These are phyloP conservation scores for Solanum pennellii DNA, from an alignment of 257 asterid genomes.

Conservation along the genomic window DNA sequence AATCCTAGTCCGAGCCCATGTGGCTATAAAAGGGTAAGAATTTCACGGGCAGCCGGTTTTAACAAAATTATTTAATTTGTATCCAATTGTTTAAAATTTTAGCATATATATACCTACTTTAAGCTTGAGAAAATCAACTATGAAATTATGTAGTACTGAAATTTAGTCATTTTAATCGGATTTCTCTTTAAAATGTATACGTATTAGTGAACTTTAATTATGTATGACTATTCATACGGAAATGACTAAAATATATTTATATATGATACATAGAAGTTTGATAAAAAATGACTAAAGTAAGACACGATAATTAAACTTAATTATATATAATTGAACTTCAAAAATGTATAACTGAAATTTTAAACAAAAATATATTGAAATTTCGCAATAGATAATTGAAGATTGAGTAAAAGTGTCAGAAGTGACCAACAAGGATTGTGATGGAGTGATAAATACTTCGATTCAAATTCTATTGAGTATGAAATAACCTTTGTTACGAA, in stretches of 20 bases:
- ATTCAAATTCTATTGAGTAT: rapidly evolving
- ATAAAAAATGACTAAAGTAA: no score
- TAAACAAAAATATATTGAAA: no score
- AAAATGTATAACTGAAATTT: no score
- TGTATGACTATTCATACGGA: no score
- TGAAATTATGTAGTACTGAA: neutral
- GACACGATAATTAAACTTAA: no score
- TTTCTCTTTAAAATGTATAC: neutral
- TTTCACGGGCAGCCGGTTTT: neutral
- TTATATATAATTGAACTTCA: no score
- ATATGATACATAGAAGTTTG: no score
- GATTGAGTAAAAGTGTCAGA: neutral
- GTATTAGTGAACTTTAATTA: neutral
- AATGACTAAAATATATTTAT: no score
- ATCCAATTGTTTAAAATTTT: neutral
- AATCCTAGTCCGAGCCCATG: neutral
- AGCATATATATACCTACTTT: neutral
- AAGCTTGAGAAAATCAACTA: neutral
- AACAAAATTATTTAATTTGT: neutral
- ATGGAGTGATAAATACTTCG: no score
- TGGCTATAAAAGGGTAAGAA: neutral
- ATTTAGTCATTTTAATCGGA: neutral
- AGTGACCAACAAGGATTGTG: neutral
- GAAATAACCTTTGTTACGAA: no score
- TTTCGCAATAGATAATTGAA: no score